Evolutionary conservation across 441 rosid genomes (phyloP).

Genomic region (Jatropha podagrica): DNA sequence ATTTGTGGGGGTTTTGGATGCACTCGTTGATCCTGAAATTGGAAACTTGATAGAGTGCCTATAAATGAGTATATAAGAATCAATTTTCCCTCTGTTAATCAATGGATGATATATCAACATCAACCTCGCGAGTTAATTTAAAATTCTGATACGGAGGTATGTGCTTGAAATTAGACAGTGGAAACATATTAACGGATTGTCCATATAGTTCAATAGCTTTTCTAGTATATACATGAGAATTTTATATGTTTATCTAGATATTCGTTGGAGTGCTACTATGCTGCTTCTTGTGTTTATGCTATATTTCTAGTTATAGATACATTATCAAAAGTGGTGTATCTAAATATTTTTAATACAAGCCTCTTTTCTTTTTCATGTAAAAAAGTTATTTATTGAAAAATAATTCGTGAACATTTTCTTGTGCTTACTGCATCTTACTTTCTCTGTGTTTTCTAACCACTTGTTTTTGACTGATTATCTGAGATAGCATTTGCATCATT

Average conservation of each 20-base stretch:
- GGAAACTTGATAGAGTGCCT: background rate
- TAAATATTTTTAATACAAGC: background rate
- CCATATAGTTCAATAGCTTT: background rate
- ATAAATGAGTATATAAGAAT: background rate
- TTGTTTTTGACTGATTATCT: background rate
- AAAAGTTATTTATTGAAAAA: background rate
- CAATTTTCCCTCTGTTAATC: background rate
- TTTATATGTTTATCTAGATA: background rate
- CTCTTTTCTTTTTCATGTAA: background rate
- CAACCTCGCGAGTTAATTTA: background rate
- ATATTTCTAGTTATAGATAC: background rate
- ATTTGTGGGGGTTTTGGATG: slow-evolving; percentile 67
- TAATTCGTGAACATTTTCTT: background rate
- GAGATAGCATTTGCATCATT: background rate
- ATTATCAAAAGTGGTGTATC: slow-evolving; percentile 4
- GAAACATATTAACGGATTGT: slow-evolving; percentile 6
- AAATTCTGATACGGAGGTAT: slow-evolving; percentile 4
- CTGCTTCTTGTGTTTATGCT: background rate
- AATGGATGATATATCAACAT: background rate
- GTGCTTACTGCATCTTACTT: background rate
- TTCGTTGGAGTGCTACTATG: slow-evolving; percentile 1
- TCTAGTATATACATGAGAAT: slow-evolving; percentile 1
- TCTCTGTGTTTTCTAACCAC: background rate
- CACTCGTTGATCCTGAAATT: slow-evolving; percentile 29
- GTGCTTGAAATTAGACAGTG: slow-evolving; percentile 6